Evolutionary conservation across 108 stramenopile genomes (phyloP).

Genomic region (Cyclotella sp.): DNA sequence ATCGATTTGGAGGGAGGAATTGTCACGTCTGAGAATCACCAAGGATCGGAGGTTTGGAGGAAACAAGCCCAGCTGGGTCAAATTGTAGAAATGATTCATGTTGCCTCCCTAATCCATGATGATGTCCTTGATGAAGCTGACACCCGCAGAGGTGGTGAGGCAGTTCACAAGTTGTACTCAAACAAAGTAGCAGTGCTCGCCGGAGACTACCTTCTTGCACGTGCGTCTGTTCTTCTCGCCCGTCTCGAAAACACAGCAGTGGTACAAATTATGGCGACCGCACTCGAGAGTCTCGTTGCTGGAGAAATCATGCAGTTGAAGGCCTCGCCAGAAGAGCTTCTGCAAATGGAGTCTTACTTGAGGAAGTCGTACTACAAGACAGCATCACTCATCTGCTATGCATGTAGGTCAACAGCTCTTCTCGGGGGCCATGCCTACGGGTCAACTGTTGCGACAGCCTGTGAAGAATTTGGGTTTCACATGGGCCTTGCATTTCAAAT

Average conservation of each 20-base stretch:
- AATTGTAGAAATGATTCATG: slow-evolving; percentile 99
- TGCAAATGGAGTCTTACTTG: slow-evolving; percentile 93
- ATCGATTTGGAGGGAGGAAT: slow-evolving; percentile 71
- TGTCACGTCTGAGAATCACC: slow-evolving; percentile 75
- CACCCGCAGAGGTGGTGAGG: slow-evolving; percentile 93
- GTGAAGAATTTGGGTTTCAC: slow-evolving; percentile 98
- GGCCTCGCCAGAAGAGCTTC: slow-evolving; percentile 76
- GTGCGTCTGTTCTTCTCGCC: slow-evolving; percentile 93
- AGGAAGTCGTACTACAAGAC: slow-evolving; percentile 98
- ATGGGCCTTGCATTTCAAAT: slow-evolving; percentile 97
- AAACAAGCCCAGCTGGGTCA: slow-evolving; percentile 93
- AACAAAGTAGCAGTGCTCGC: slow-evolving; percentile 99
- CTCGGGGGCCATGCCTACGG: slow-evolving; percentile 91
- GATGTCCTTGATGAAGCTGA: slow-evolving; percentile 98
- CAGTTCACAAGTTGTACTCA: slow-evolving; percentile 97
- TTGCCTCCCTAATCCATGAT: slow-evolving; percentile 96
- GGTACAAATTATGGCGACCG: slow-evolving; percentile 98
- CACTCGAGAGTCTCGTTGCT: slow-evolving; percentile 93
- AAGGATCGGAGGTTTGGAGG: slow-evolving; percentile 86
- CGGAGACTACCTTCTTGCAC: slow-evolving; percentile 95
- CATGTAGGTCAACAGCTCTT: slow-evolving; percentile 90
- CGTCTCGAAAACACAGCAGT: slow-evolving; percentile 93
- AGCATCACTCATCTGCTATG: slow-evolving; percentile 93
- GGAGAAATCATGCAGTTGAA: slow-evolving; percentile 99
- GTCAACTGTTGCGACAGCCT: slow-evolving; percentile 85